Evolutionary conservation across 345 rosid genomes (phyloP).

Genomic region (Punica granatum): DNA sequence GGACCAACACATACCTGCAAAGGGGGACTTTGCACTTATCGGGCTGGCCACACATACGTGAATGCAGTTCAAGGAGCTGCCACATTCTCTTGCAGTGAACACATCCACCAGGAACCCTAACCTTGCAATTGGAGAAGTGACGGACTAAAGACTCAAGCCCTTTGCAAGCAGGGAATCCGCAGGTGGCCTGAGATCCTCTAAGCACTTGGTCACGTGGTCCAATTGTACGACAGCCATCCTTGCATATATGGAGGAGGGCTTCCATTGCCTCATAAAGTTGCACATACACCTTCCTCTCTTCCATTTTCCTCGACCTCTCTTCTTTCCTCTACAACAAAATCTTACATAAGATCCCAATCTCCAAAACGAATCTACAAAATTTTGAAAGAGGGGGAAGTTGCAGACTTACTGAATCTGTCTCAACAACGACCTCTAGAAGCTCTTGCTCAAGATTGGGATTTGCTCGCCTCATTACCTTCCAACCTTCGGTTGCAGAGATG

Average conservation of each 20-base stretch:
- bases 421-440: slow-evolving; percentile 58
- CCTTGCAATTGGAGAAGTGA: slow-evolving; percentile 71
- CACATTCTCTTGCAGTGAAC: slow-evolving; percentile 77
- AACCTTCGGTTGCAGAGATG: slow-evolving; percentile 66
- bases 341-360: neutral
- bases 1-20: slow-evolving; percentile 42
- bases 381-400: slow-evolving; percentile 7
- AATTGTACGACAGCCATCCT: slow-evolving; percentile 77
- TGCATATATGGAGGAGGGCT: slow-evolving; percentile 81
- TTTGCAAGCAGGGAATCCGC: slow-evolving; percentile 76
- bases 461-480: slow-evolving; percentile 66
- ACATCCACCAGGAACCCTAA: slow-evolving; percentile 67
- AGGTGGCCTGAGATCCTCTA: slow-evolving; percentile 41
- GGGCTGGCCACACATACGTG: slow-evolving; percentile 64
- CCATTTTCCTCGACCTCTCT: slow-evolving; percentile 43
- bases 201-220: slow-evolving; percentile 70
- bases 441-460: slow-evolving; percentile 76
- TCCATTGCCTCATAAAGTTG: slow-evolving; percentile 78
- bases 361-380: neutral
- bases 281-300: slow-evolving; percentile 59
- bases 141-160: slow-evolving; percentile 67
- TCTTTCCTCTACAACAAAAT: slow-evolving; percentile 34
- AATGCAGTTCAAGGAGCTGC: slow-evolving; percentile 90
- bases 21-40: slow-evolving; percentile 83
- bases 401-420: slow-evolving; percentile 57